Base-by-base conservation (phyloP, 2,329 filamentous ascomycete genomes). In the Epicoccum sorghinum region DNA sequence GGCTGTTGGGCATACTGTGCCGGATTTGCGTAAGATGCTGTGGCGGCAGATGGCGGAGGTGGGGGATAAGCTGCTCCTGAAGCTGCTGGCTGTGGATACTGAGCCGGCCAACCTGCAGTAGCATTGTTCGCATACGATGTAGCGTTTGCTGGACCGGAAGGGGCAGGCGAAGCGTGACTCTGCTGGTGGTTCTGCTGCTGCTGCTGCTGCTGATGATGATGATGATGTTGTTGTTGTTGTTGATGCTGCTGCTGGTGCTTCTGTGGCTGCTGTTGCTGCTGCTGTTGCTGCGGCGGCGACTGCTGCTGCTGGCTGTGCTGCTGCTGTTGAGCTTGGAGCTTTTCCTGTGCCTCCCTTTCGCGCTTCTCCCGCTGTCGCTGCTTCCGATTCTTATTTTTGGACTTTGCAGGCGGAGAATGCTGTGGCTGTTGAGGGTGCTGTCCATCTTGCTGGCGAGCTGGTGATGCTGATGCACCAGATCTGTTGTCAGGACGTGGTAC, bases 351-450 rank as follows among this genome's bases (percentile, higher is more conserved):
- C 29, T 69, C 64, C 23, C 65, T 63, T 43, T 68, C 65, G 23
- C 63, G 58, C 58, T 69, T 69, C 54, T 65, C 66, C n/a, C 61
- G 63, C 40, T 63, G 63, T 35, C 62, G 64, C 43, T 65, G 61
- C 60, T 69, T 70, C 39, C 67, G 63, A 35, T 69, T 69, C 58
- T 68, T 69, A 50, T 69, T 69, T 53, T 69, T 70, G 38, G 63
- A 59, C 41, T 61, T 49, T 18, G 61, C 56, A 12, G 63, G 53
- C 29, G 67, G 61, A 23, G 64, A 63, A n/a, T 66, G 61, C 39
- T 65, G 66, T 9, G 55, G 61, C 25, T 54, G 49, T 4, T 45
- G 58, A 5, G 57, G 50, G 22, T 59, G 57, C 35, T 64, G 62
- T 5, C 55, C 60, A 14, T 62, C 55, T 40, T 52, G 49, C 40